Base-by-base conservation (phyloP, 345 rosid genomes). In the Aethionema arabicum region DNA sequence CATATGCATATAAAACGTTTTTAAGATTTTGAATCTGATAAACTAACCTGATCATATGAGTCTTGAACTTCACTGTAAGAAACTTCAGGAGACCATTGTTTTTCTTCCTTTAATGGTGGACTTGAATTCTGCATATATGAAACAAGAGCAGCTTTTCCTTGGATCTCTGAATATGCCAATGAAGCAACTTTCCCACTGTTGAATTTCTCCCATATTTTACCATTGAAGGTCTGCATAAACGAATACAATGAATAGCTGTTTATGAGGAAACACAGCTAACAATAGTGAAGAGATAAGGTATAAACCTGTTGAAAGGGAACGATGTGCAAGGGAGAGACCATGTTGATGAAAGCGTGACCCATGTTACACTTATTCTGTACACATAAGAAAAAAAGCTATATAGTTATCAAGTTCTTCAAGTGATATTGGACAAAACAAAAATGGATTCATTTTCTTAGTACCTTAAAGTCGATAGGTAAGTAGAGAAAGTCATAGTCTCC, bases 281-380 rank as follows among this genome's bases (percentile, higher is more conserved):
- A 49, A 14, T 9, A 10, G 35, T 13, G 56, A 59, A 45, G 46
- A 52, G 63, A 49, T 59, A 43, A 52, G 36, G 51, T 46, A 12
- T 6, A 44, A 46, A 92, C 98, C 98, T 92, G 77, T 30, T 81
- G 85, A 79, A 93, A 87, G 63, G 99, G 79, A 70, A 90, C 76
- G 30, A 93, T 90, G 77, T 81, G 95, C 10, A 84, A 74, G 21
- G 99, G 91, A 67, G 95, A 90, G 53, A 83, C 67, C 97, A 93
- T 84, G 63, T 93, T 93, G 80, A 90, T 80, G 64, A 93, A 92
- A 14, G 99, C 99, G 35, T 93, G 84, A 32, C 99, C 99, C 80
- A 87, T 96, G 59, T 93, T 93, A 79, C 99, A 93, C 58, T 93
- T 93, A 78, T 93, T 93, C 97, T 93, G 95, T 83, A 83, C 51